Conservation (phyloP, 78 protist species). For the Monocercomonoides exilis region DNA sequence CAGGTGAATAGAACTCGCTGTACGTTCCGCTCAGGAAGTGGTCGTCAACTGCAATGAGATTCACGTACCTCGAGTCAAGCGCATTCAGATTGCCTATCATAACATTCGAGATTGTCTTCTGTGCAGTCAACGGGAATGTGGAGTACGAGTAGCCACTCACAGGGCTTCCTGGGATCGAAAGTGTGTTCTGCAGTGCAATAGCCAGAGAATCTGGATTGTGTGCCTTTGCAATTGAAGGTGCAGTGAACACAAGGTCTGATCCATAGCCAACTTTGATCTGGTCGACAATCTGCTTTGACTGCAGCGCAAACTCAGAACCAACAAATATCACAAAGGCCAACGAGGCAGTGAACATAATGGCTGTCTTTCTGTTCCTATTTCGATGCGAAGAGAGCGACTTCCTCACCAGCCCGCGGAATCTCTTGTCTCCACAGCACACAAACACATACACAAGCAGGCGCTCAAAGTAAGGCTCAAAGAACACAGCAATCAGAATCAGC, state of each 20-base stretch:
- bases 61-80: not conserved
- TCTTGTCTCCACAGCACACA: slow-evolving; percentile 22
- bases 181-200: not conserved
- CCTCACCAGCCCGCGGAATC: slow-evolving; percentile 35
- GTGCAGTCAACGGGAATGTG: not conserved
- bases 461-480: slow-evolving; percentile 46
- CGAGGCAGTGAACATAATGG: slow-evolving; percentile 64
- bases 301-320: slow-evolving; percentile 63
- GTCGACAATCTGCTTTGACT: slow-evolving; percentile 40
- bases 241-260: slow-evolving; percentile 46
- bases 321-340: slow-evolving; percentile 68
- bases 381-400: slow-evolving; percentile 64
- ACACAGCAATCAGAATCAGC: not conserved
- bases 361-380: slow-evolving; percentile 60
- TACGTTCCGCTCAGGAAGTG: not conserved
- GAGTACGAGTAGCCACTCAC: not conserved
- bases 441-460: not conserved
- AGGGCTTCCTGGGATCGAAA: not conserved
- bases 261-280: slow-evolving; percentile 40
- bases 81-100: not conserved
- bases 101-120: not conserved
- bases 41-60: not conserved
- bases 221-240: slow-evolving; percentile 23
- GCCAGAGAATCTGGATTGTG: not conserved
- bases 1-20: not conserved